Evolutionary conservation across 306 rosid genomes (phyloP), one percentile per base, ranked within the genome.

Genomic region (Dryas drummondii): DNA sequence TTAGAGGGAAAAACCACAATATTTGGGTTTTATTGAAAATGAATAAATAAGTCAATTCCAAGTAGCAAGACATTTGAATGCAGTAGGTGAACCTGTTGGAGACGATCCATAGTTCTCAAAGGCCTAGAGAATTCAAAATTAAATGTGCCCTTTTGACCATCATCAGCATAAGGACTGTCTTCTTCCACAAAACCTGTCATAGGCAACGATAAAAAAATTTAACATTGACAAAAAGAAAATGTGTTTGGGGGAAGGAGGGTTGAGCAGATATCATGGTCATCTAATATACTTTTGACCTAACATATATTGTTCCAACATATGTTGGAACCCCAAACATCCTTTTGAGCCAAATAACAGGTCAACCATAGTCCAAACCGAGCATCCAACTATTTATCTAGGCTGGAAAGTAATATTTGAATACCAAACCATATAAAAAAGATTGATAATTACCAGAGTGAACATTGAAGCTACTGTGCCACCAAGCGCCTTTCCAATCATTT

Each of bases 401-500:
- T 61, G 63, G 63, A 58, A 83, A 81, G 75, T 9, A 27, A 52
- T 52, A 74, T 17, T 65, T 73, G 4, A 49, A 48, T 45, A 75
- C 19, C 44, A 55, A 1, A 75, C 64, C 57, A 27, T 56, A 55
- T 70, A 52, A 70, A 65, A 56, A 75, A 81, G 72, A 66, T 15
- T 41, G 62, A 57, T 73, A 85, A 46, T 73, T 80, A 94, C 98
- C 98, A 78, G 97, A 86, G 84, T 87, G 91, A 70, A 85, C 84
- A 51, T 81, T 66, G 42, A 94, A 87, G 84, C 97, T 86, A 78
- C 96, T 91, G 84, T 94, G 98, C 98, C 97, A 91, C 98, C 98
- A 94, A 75, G 96, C 91, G 11, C 98, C 98, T 79, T 90, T 88
- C 98, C 97, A 94, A 81, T 94, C 91, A 78, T 94, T 94, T 74